phyloP scores from a whole-genome alignment of 495 filamentous ascomycete genomes.

The Aspergillus diversus region DNA sequence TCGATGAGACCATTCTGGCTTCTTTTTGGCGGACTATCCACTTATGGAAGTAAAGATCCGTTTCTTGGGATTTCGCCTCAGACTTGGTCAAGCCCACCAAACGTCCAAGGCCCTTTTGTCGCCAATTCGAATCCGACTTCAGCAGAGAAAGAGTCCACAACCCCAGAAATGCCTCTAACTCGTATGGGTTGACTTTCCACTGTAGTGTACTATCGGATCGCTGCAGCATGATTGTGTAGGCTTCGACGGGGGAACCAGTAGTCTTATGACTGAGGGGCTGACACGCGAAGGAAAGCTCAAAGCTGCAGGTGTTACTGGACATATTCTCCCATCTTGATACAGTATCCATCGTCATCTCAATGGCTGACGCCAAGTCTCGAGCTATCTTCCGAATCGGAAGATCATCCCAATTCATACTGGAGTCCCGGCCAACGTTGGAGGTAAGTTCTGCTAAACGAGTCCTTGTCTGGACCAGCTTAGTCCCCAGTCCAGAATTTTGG shows the following conservation, averaged over 20 bases:
- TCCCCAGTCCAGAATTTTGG: slow-evolving; percentile 6
- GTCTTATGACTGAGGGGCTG: slow-evolving; percentile 10
- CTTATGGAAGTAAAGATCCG: slow-evolving; percentile 41
- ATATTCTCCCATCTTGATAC: slow-evolving; percentile 34
- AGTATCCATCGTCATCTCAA: slow-evolving; percentile 39
- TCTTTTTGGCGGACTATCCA: slow-evolving; percentile 42
- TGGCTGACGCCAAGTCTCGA: slow-evolving; percentile 30
- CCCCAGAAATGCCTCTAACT: slow-evolving; percentile 42
- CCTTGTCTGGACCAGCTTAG: slow-evolving; percentile 33
- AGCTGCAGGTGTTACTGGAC: slow-evolving; percentile 7
- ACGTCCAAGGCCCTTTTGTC: slow-evolving; percentile 25
- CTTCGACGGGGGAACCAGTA: slow-evolving; percentile 7
- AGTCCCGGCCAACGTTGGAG: slow-evolving; percentile 10
- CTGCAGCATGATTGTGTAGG: slow-evolving; percentile 26
- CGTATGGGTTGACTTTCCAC: slow-evolving; percentile 33
- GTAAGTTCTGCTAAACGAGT: slow-evolving; percentile 35
- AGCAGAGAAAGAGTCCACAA: slow-evolving; percentile 41
- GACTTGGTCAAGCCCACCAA: slow-evolving; percentile 32
- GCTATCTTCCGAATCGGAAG: slow-evolving; percentile 37
- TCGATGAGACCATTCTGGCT: slow-evolving; percentile 30
- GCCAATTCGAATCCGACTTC: slow-evolving; percentile 27
- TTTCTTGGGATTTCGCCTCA: slow-evolving; percentile 28
- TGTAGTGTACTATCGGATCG: slow-evolving; percentile 31
- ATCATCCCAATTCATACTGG: slow-evolving; percentile 35
- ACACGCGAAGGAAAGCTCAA: slow-evolving; percentile 31